Conservation (phyloP, 1,284 basidiomycete species). For the Lentinula novae-zelandiae region DNA sequence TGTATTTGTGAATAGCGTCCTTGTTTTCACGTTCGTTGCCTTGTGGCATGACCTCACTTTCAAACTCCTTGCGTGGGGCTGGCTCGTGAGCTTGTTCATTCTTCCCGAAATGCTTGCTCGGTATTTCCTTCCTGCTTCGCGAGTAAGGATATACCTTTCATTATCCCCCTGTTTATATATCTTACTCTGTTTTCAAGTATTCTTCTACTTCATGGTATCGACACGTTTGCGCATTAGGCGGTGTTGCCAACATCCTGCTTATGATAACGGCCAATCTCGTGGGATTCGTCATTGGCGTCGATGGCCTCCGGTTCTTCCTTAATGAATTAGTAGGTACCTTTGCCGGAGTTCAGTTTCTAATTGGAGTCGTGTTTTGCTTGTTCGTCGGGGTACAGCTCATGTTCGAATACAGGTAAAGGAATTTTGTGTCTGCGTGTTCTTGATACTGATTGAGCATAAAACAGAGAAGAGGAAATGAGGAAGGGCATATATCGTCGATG, state of each 20-base stretch:
- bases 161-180: conserved; percentile 8
- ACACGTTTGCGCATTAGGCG: conserved; percentile 83
- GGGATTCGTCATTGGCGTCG: conserved; percentile 90
- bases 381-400: conserved; percentile 89
- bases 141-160: conserved; percentile 41
- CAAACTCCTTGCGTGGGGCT: conserved; percentile 91
- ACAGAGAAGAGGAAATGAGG: too few species aligned
- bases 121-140: conserved; percentile 56
- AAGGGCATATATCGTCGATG: too few species aligned
- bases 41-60: conserved; percentile 97
- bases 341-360: conserved; percentile 68
- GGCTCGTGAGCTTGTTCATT: conserved; percentile 91
- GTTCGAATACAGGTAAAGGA: conserved; percentile 81
- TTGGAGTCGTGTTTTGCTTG: conserved; percentile 59
- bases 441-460: too few species aligned
- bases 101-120: conserved; percentile 78
- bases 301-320: conserved; percentile 76
- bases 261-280: conserved; percentile 96
- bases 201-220: conserved; percentile 76
- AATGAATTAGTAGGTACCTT: conserved; percentile 61
- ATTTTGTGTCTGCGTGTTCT: too few species aligned
- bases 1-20: conserved; percentile 62
- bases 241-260: conserved; percentile 81
- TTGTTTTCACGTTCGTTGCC: conserved; percentile 98
- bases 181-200: conserved; percentile 44